A percentile compares a stretch with the other conserved stretches of the same genome.
These are phyloP conservation scores for Ambrosiella xylebori DNA, from an alignment of 2,329 filamentous ascomycete species.

Conservation along the genomic window DNA sequence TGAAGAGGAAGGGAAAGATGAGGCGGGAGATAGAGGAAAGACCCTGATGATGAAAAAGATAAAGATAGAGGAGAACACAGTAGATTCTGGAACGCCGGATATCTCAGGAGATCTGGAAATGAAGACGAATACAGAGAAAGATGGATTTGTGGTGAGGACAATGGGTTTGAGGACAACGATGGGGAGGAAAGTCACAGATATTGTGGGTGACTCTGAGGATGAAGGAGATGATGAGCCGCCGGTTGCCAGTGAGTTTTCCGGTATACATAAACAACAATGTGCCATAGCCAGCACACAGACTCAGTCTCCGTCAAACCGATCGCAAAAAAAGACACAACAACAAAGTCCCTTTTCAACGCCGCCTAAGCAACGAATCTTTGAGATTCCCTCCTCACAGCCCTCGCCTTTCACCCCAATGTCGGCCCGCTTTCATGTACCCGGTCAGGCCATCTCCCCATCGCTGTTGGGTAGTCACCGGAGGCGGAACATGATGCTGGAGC, in stretches of 20 bases:
- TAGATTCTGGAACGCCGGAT: neutral
- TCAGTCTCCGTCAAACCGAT: neutral
- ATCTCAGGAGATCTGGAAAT: neutral
- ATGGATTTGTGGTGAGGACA: neutral
- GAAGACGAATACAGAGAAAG: neutral
- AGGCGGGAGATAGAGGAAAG: neutral
- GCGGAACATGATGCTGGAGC: no score
- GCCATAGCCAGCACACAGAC: neutral
- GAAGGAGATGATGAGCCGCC: slow-evolving; percentile 12
- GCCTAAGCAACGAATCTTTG: slow-evolving; percentile 18
- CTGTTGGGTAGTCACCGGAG: slow-evolving; percentile 14
- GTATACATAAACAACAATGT: no score
- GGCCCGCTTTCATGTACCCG: slow-evolving; percentile 24
- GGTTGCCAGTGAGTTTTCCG: no score
- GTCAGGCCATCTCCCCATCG: slow-evolving; percentile 22
- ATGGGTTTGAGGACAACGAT: neutral
- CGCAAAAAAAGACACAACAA: no score
- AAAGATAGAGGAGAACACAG: neutral
- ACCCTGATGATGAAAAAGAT: neutral
- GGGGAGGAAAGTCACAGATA: slow-evolving; percentile 10
- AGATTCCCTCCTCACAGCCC: slow-evolving; percentile 29
- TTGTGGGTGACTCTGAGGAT: slow-evolving; percentile 25
- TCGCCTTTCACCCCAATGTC: slow-evolving; percentile 22
- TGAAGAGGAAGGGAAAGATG: neutral
- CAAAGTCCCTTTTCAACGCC: slow-evolving; percentile 23